Percentiles rank a stretch among this genome's conserved stretches.
Conservation (phyloP, 345 rosid genomes). For the Sonneratia caseolaris region DNA sequence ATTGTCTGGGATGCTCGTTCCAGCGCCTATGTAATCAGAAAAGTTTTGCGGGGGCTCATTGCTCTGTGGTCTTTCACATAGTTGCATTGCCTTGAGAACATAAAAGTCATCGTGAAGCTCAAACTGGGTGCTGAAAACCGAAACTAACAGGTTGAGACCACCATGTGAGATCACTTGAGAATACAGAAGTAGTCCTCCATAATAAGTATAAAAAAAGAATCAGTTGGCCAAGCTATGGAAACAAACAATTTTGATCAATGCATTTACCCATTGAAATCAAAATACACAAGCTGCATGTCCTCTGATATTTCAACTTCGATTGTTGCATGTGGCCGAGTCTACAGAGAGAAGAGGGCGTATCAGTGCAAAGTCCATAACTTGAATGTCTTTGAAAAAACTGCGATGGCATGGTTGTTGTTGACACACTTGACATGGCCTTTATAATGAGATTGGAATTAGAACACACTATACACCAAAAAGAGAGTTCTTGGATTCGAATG, state of each 20-base stretch:
- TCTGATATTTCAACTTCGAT: conserved; percentile 99
- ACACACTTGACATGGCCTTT: neutral
- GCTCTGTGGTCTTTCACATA: conserved; percentile 46
- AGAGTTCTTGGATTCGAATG: neutral
- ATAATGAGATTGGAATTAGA: neutral
- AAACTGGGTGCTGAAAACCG: conserved; percentile 69
- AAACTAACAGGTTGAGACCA: neutral
- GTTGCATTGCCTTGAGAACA: conserved; percentile 92
- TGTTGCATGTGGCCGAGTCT: conserved; percentile 98
- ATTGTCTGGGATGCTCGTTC: conserved; percentile 43
- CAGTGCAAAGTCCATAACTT: neutral
- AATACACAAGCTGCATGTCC: conserved; percentile 99
- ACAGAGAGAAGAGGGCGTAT: conserved; percentile 11
- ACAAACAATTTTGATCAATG: too few relatives aligned
- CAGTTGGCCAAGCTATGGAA: too few relatives aligned
- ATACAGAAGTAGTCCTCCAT: neutral
- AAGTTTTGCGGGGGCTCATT: conserved; percentile 27
- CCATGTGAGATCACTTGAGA: neutral
- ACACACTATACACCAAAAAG: neutral
- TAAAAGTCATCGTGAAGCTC: conserved; percentile 97
- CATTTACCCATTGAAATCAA: conserved; percentile 83
- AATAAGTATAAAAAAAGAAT: too few relatives aligned
- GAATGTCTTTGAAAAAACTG: neutral
- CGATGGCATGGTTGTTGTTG: neutral
- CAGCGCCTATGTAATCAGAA: conserved; percentile 34